Evolutionary conservation across 441 rosid species (phyloP), one percentile per base, ranked within the genome.

Genomic region (Eruca vesicaria): DNA sequence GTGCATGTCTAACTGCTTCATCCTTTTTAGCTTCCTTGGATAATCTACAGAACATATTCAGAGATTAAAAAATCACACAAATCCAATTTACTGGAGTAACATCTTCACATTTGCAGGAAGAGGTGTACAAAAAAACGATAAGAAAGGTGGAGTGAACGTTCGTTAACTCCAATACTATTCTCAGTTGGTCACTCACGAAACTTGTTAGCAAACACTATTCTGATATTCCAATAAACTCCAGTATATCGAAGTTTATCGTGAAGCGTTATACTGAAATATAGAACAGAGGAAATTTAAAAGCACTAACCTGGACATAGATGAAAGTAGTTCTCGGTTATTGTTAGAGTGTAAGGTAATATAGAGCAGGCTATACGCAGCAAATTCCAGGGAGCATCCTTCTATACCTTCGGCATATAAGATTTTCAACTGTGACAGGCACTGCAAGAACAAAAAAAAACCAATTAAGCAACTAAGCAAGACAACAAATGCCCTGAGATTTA

Each of bases 361-460:
- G 45, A 96, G 98, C 57, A 94, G 82, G 83, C 86, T 82, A 83
- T 96, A 96, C 23, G 99, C 99, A 80, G 98, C 84, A 83, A 96
- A 96, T 84, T 96, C 98, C 90, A 87, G 77, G 72, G 81, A 81
- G 82, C 96, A 90, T 66, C 98, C 99, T 77, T 88, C 91, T 71
- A 94, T 92, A 73, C 98, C 98, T 82, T 92, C 98, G 12, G 87
- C 90, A 79, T 96, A 96, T 66, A 96, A 90, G 68, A 85, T 87
- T 82, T 89, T 92, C 80, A 96, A 80, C 86, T 96, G 99, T 29
- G 98, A 92, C 66, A 89, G 97, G 82, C 98, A 96, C 99, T 94
- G 91, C 68, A 81, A 76, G 60, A 67, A 66, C 78, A 77, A 36
- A 0, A 38, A 28, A 63, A 28, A 65, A 76, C 61, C n/a, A n/a